Evolutionary conservation across 2,329 filamentous ascomycete species (phyloP).

Genomic region (Paecilomyces dactylethromorphus): DNA sequence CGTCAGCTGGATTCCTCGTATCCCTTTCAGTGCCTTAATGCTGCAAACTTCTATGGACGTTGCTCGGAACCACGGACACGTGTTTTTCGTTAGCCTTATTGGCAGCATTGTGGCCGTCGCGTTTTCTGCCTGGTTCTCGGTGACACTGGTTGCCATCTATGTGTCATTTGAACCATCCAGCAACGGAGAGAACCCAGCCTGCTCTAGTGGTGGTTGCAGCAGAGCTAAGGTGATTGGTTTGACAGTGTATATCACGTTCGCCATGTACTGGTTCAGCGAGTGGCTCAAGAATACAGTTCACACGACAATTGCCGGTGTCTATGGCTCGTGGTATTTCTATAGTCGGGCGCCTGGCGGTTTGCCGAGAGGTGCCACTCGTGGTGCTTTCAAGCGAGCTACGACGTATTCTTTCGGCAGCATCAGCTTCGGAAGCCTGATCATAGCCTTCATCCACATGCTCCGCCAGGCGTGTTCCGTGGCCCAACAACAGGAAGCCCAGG

Average conservation of each 20-base stretch:
- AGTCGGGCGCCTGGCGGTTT: conserved; percentile 55
- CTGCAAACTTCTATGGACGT: conserved; percentile 80
- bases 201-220: conserved; percentile 58
- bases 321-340: conserved; percentile 90
- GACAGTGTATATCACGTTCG: conserved; percentile 80
- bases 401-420: conserved; percentile 94
- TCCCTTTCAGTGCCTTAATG: conserved; percentile 88
- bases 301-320: conserved; percentile 78
- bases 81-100: conserved; percentile 77
- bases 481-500: conserved; percentile 54
- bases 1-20: conserved; percentile 80
- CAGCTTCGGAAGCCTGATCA: conserved; percentile 73
- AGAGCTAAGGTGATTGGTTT: conserved; percentile 74
- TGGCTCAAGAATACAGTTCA: conserved; percentile 93
- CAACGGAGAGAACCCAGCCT: conserved; percentile 45
- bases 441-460: conserved; percentile 80
- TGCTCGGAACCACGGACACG: conserved; percentile 74
- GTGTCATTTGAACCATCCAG: conserved; percentile 66
- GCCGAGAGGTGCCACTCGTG: conserved; percentile 71
- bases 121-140: conserved; percentile 76
- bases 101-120: conserved; percentile 71
- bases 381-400: conserved; percentile 72
- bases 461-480: conserved; percentile 78
- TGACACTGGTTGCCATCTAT: conserved; percentile 82
- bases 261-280: conserved; percentile 90